Conservation (phyloP, 768 basidiomycete species). For the Lentinula sp. region DNA sequence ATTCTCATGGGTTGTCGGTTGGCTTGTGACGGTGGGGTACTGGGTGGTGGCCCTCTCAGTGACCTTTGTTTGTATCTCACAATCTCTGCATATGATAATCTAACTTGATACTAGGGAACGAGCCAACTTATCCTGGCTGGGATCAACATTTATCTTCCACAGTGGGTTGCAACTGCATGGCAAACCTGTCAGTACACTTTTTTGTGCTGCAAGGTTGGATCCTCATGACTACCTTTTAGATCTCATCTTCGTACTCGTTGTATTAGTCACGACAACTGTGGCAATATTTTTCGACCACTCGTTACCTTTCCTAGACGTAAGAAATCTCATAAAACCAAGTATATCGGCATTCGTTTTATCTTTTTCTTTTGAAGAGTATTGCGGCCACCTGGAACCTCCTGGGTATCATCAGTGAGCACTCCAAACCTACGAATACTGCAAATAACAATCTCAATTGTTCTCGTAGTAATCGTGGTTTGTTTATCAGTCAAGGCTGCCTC, state of each 20-base stretch:
- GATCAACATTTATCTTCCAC: constrained; percentile 48
- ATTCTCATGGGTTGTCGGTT: constrained; percentile 62
- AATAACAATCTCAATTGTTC: too few species aligned
- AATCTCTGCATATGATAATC: background rate
- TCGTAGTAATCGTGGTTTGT: constrained; percentile 47
- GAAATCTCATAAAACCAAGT: constrained; percentile 1
- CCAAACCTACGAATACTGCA: background rate
- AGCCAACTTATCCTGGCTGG: constrained; percentile 57
- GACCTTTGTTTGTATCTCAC: constrained; percentile 39
- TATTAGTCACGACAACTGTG: constrained; percentile 38
- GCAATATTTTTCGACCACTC: constrained; percentile 52
- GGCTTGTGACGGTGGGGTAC: constrained; percentile 62
- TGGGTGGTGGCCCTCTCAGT: constrained; percentile 67
- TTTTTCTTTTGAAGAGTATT: constrained; percentile 31
- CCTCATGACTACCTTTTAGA: constrained; percentile 20
- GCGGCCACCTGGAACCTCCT: constrained; percentile 60
- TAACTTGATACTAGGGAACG: constrained; percentile 32
- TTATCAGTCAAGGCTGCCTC: constrained; percentile 51
- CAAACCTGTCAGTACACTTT: constrained; percentile 42
- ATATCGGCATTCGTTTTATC: background rate
- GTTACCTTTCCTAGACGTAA: constrained; percentile 44
- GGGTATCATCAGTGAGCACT: constrained; percentile 22
- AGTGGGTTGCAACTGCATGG: constrained; percentile 54
- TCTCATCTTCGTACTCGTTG: constrained; percentile 51
- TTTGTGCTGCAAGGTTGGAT: too few species aligned